A percentile compares a stretch with the other conserved stretches of the same genome.
Conservation (phyloP, 148 eudicot genomes). For the Pouteria glomerata region DNA sequence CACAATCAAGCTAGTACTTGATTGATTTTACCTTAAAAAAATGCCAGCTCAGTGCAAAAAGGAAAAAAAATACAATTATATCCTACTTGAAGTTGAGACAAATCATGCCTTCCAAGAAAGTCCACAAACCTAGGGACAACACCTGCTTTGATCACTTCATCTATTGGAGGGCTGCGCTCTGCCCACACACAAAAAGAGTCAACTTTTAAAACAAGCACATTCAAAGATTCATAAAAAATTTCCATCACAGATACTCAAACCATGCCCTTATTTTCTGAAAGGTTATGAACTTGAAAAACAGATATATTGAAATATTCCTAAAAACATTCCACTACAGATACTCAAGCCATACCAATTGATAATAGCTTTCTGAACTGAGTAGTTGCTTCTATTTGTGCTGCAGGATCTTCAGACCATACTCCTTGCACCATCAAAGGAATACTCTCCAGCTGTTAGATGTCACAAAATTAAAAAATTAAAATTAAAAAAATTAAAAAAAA, state of each 20-base stretch:
- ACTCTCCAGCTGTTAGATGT: conserved; percentile 60
- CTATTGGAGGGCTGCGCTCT: conserved; percentile 92
- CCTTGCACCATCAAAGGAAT: conserved; percentile 87
- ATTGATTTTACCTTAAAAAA: background rate
- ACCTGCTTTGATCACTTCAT: conserved; percentile 85
- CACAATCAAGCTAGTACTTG: too few relatives aligned
- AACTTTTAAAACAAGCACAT: too few relatives aligned
- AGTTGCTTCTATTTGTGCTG: conserved; percentile 76
- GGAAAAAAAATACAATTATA: background rate
- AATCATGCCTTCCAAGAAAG: conserved; percentile 73
- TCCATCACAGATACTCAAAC: too few relatives aligned
- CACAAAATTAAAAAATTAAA: conserved; percentile 5
- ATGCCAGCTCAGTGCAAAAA: background rate
- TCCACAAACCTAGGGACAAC: conserved; percentile 83
- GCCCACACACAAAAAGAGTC: conserved; percentile 15
- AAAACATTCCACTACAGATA: background rate
- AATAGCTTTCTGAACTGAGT: conserved; percentile 80
- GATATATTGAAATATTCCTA: background rate
- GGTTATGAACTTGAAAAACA: background rate
- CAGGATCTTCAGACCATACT: conserved; percentile 78
- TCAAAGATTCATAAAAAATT: too few relatives aligned
- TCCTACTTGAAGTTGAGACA: conserved; percentile 83
- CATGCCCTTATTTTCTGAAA: too few relatives aligned
- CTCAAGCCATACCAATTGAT: conserved; percentile 57
- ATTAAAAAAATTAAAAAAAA: too few relatives aligned